Conservation (phyloP, 78 protist species). For the Pigoraptor vietnamica region DNA sequence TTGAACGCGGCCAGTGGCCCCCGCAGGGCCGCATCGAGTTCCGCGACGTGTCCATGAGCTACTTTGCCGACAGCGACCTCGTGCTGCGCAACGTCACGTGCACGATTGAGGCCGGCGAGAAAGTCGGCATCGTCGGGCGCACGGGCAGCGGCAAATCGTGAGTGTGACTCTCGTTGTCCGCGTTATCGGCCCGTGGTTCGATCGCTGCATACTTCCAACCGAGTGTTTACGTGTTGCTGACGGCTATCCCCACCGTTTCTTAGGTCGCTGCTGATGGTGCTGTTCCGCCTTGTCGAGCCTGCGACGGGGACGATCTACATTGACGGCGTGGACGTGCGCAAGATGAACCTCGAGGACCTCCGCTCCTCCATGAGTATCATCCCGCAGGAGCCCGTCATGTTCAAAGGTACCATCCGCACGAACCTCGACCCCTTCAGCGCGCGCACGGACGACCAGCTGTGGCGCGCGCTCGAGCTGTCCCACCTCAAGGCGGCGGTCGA, state of each 20-base stretch:
- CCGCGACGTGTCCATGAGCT: constrained; percentile 15
- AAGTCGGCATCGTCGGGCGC: constrained; percentile 88
- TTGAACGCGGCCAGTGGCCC: constrained; percentile 39
- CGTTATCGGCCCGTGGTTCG: too few relatives aligned
- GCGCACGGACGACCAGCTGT: constrained; percentile 58
- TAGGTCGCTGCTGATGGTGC: constrained; percentile 69
- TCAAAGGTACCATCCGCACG: constrained; percentile 69
- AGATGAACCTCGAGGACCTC: constrained; percentile 48
- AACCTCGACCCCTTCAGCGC: constrained; percentile 81
- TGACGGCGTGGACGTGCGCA: constrained; percentile 47
- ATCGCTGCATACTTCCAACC: constrained; percentile 56
- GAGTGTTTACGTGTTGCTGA: neutral
- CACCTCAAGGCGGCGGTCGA: constrained; percentile 20
- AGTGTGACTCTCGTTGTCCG: constrained; percentile 42
- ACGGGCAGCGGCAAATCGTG: constrained; percentile 88
- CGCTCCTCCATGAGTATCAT: constrained; percentile 65
- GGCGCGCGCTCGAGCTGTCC: constrained; percentile 35
- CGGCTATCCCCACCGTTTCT: constrained; percentile 59
- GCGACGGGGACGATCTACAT: constrained; percentile 56
- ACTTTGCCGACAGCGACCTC: neutral
- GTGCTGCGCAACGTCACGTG: constrained; percentile 2
- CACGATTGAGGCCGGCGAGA: constrained; percentile 46
- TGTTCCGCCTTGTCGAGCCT: constrained; percentile 77
- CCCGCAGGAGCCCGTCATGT: constrained; percentile 84
- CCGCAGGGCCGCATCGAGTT: constrained; percentile 47